Evolutionary conservation across 2,329 filamentous ascomycete genomes (phyloP).

Genomic region (Celoporthe dispersa): DNA sequence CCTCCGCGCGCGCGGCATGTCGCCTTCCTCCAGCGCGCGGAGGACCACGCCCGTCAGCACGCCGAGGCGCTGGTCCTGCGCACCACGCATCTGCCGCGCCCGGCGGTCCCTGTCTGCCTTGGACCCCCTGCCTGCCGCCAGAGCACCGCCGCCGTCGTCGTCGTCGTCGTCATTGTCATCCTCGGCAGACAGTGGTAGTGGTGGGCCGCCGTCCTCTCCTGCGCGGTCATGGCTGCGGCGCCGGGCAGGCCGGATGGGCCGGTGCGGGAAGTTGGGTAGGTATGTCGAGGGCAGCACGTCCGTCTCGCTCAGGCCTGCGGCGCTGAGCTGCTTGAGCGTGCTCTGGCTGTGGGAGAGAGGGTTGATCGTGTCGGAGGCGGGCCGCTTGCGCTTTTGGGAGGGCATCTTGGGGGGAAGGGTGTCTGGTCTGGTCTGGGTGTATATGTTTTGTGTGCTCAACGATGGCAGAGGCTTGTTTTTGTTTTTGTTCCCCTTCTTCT

Average conservation of each 20-base stretch:
- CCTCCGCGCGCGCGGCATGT: conserved; percentile 72
- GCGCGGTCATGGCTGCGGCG: not conserved
- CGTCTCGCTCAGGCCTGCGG: conserved; percentile 56
- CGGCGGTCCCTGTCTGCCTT: conserved; percentile 37
- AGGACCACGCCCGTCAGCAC: conserved; percentile 73
- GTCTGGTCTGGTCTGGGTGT: not conserved
- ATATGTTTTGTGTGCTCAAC: not conserved
- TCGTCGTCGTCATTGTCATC: conserved; percentile 24
- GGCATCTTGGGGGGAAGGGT: conserved; percentile 10
- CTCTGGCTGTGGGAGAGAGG: conserved; percentile 58
- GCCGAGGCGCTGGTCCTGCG: conserved; percentile 58
- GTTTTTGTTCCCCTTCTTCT: too few relatives aligned
- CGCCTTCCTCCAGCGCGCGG: conserved; percentile 70
- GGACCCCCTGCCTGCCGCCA: not conserved
- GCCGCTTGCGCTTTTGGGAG: conserved; percentile 43
- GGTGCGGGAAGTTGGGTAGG: conserved; percentile 57
- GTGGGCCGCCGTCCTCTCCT: not conserved
- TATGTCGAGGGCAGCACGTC: conserved; percentile 46
- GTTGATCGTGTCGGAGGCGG: conserved; percentile 49
- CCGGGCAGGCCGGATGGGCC: conserved; percentile 31
- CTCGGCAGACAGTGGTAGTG: conserved; percentile 11
- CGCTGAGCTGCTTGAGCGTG: conserved; percentile 56
- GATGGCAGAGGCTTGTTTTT: not conserved
- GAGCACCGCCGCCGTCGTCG: conserved; percentile 29
- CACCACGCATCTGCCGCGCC: conserved; percentile 37